A percentile compares a stretch with the other conserved stretches of the same genome.
Evolutionary conservation across 805 yeast genomes (phyloP).

Genomic region (Teunomyces atbi): DNA sequence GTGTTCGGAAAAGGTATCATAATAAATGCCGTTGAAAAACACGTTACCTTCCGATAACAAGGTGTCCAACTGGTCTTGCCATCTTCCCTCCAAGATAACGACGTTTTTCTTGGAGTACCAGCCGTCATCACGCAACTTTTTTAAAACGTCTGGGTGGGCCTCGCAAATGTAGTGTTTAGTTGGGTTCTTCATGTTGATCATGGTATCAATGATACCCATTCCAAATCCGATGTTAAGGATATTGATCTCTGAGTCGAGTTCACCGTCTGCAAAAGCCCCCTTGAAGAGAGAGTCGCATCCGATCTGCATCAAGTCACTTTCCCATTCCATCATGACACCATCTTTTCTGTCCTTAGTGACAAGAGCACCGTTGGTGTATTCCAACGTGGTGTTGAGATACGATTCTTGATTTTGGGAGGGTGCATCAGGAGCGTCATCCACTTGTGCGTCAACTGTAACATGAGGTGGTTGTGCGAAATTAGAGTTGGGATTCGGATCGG

Average conservation of each 20-base stretch:
- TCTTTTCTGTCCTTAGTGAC: slow-evolving; percentile 72
- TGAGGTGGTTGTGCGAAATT: slow-evolving; percentile 5
- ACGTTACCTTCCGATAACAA: slow-evolving; percentile 62
- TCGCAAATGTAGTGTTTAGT: slow-evolving; percentile 83
- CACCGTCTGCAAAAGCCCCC: slow-evolving; percentile 32
- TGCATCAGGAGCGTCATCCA: slow-evolving; percentile 24
- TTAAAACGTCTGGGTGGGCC: slow-evolving; percentile 90
- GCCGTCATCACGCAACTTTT: slow-evolving; percentile 66
- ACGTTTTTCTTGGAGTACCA: slow-evolving; percentile 80
- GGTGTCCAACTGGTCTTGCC: slow-evolving; percentile 80
- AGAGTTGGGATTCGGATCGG: neutral
- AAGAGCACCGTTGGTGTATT: slow-evolving; percentile 65
- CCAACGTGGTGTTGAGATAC: slow-evolving; percentile 63
- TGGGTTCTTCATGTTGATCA: slow-evolving; percentile 54
- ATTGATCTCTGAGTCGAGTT: slow-evolving; percentile 39
- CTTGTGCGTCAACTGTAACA: neutral
- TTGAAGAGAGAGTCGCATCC: slow-evolving; percentile 75
- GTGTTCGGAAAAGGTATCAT: slow-evolving; percentile 92
- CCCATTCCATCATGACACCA: slow-evolving; percentile 99
- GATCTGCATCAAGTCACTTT: slow-evolving; percentile 71
- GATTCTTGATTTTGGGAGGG: slow-evolving; percentile 66
- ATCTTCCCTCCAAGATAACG: slow-evolving; percentile 77
- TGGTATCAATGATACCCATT: slow-evolving; percentile 89
- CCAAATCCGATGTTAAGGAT: slow-evolving; percentile 92
- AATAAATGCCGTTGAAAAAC: slow-evolving; percentile 87